phyloP scores from a whole-genome alignment of 2,329 filamentous ascomycete genomes.

The Grosmannia penicillata region DNA sequence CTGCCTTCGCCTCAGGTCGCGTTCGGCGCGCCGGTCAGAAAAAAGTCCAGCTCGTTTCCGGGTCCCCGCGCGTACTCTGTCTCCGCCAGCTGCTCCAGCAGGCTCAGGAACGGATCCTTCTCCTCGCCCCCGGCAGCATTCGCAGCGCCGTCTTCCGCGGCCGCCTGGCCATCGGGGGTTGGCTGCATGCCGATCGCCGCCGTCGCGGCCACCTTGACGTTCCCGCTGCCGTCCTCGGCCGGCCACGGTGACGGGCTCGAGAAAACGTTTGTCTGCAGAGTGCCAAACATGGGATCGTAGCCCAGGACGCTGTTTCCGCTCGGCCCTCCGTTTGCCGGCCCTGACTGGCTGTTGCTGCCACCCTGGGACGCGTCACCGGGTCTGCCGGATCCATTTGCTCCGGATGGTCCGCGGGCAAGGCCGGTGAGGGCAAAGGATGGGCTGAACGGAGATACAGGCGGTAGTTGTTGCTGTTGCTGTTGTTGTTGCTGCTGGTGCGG shows the following conservation, averaged over 20 bases:
- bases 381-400: background rate
- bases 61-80: slow-evolving; percentile 57
- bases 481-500: slow-evolving; percentile 8
- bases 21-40: slow-evolving; percentile 27
- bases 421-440: slow-evolving; percentile 14
- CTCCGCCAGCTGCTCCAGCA: slow-evolving; percentile 71
- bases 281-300: slow-evolving; percentile 47
- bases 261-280: slow-evolving; percentile 36
- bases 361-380: background rate
- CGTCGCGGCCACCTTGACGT: slow-evolving; percentile 4
- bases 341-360: too few relatives aligned
- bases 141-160: slow-evolving; percentile 29
- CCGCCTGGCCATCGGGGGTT: too few relatives aligned
- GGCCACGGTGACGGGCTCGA: slow-evolving; percentile 37
- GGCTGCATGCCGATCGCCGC: too few relatives aligned
- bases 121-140: slow-evolving; percentile 40
- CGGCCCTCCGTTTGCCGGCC: too few relatives aligned
- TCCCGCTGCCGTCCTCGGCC: slow-evolving; percentile 18
- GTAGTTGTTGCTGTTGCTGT: slow-evolving; percentile 9
- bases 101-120: slow-evolving; percentile 66
- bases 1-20: background rate
- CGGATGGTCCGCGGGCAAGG: background rate
- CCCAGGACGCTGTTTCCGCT: too few relatives aligned
- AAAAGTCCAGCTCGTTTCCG: slow-evolving; percentile 66
- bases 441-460: slow-evolving; percentile 10